Evolutionary conservation across 2,329 filamentous ascomycete species (phyloP).

Genomic region (Rosellinia necatrix): DNA sequence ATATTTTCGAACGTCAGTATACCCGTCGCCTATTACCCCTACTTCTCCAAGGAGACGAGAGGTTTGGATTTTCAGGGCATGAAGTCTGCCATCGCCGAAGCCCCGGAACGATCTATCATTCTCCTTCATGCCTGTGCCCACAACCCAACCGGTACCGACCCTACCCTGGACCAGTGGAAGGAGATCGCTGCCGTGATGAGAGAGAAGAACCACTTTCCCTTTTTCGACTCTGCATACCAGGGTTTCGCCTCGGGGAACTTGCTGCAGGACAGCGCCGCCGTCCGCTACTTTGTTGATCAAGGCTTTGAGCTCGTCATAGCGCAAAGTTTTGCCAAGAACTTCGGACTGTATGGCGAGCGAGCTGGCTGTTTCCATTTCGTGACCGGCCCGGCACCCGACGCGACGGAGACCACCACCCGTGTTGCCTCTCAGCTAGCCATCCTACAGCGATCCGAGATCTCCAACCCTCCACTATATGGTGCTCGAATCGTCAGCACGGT

Average conservation of each 20-base stretch:
- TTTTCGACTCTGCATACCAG: conserved; percentile 98
- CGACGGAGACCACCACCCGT: conserved; percentile 62
- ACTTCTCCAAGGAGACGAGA: conserved; percentile 87
- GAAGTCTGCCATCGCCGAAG: conserved; percentile 70
- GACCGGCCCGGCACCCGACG: conserved; percentile 71
- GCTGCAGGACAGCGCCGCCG: conserved; percentile 82
- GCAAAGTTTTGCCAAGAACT: conserved; percentile 97
- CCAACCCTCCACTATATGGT: conserved; percentile 93
- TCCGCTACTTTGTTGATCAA: conserved; percentile 90
- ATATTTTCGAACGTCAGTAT: conserved; percentile 93
- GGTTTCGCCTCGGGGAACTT: conserved; percentile 95
- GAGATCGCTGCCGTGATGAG: conserved; percentile 80
- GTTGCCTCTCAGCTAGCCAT: conserved; percentile 90
- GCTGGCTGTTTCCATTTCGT: conserved; percentile 96
- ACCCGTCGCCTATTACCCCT: conserved; percentile 81
- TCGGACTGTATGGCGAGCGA: conserved; percentile 95
- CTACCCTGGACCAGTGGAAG: conserved; percentile 92
- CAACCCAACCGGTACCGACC: conserved; percentile 97
- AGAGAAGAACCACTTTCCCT: conserved; percentile 86
- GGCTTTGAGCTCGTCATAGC: conserved; percentile 87
- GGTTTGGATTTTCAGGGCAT: conserved; percentile 93
- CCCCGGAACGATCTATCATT: conserved; percentile 81
- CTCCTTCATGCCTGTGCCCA: conserved; percentile 95
- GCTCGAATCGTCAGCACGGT: conserved; percentile 85
- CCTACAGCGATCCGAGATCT: conserved; percentile 95